Conservation (phyloP, 345 rosid species). For the Gossypium raimondii region DNA sequence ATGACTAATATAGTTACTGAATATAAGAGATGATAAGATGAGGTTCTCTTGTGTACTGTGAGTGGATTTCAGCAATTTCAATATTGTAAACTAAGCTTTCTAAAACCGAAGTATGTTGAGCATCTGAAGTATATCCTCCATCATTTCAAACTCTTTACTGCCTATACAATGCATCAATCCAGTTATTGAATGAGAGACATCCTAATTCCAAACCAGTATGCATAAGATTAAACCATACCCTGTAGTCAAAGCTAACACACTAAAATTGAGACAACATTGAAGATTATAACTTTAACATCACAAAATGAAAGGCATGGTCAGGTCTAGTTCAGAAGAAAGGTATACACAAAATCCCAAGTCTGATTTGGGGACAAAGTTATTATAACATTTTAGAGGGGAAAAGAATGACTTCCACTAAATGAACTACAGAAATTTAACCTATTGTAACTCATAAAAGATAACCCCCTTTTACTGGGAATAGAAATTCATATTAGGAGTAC, state of each 20-base stretch:
- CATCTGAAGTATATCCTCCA: neutral
- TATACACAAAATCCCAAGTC: neutral
- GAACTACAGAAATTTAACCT: neutral
- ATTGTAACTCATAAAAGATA: neutral
- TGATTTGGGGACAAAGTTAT: neutral
- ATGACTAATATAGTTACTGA: neutral
- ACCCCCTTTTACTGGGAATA: neutral
- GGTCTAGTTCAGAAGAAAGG: neutral
- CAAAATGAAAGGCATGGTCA: neutral
- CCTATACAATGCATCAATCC: neutral
- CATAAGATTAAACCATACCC: neutral
- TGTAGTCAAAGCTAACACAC: neutral
- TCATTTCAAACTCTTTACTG: neutral
- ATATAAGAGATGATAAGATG: neutral
- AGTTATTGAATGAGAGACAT: neutral
- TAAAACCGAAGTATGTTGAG: neutral
- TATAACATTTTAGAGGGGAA: neutral
- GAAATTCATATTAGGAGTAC: neutral
- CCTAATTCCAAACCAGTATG: neutral
- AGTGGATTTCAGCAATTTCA: neutral
- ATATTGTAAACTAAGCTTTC: conserved; percentile 1
- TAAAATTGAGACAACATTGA: neutral
- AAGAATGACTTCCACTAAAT: neutral
- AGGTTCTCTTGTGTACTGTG: neutral
- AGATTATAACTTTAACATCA: neutral